phyloP scores from a whole-genome alignment of 805 yeast genomes.

The Metschnikowia noctiluminum region DNA sequence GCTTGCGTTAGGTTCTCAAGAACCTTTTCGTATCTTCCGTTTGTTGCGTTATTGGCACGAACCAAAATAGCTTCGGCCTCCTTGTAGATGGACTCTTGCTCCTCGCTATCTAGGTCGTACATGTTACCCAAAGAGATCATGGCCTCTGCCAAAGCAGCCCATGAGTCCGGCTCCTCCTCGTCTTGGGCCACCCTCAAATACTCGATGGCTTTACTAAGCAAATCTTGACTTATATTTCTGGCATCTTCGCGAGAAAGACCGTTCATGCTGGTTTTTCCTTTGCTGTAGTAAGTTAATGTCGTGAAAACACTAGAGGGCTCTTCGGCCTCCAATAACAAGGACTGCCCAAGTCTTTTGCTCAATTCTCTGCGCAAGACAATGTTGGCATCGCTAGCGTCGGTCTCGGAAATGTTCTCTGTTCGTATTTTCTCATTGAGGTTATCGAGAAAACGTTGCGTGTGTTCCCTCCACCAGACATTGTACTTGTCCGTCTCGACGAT shows the following conservation, averaged over 20 bases:
- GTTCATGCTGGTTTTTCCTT: conserved; percentile 27
- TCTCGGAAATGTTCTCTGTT: conserved; percentile 11
- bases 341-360: conserved; percentile 56
- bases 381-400: conserved; percentile 16
- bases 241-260: conserved; percentile 43
- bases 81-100: conserved; percentile 63
- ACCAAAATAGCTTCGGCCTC: conserved; percentile 66
- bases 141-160: conserved; percentile 87
- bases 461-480: conserved; percentile 56
- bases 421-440: conserved; percentile 24
- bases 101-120: conserved; percentile 57
- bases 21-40: conserved; percentile 67
- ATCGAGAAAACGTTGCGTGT: conserved; percentile 32
- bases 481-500: conserved; percentile 41
- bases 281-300: conserved; percentile 52
- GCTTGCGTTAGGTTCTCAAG: conserved; percentile 47
- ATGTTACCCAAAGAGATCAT: conserved; percentile 75
- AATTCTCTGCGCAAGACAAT: conserved; percentile 35
- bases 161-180: conserved; percentile 71
- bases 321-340: conserved; percentile 64
- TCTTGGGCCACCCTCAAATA: conserved; percentile 59
- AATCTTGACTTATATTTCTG: conserved; percentile 45
- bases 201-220: conserved; percentile 52
- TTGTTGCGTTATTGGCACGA: conserved; percentile 76
- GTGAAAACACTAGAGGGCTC: conserved; percentile 54